Base-by-base conservation (phyloP, 2,329 filamentous ascomycete genomes). In the Colletotrichum orchidophilum region DNA sequence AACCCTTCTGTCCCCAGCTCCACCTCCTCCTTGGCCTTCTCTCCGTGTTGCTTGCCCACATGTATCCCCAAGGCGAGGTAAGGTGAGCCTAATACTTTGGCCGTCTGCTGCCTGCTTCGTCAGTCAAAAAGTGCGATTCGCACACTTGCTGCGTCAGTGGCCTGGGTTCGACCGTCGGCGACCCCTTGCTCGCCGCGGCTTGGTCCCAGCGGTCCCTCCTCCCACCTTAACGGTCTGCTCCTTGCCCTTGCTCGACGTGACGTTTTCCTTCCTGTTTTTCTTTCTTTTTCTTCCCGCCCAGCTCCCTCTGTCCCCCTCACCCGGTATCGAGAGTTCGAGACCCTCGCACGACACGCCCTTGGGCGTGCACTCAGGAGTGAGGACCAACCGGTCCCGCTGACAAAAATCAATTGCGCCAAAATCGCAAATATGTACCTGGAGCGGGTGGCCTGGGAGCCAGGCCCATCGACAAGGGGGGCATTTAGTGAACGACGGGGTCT, bases 391-490 rank as follows among this genome's bases (percentile, higher is more conserved):
- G 62, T 55, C 13, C 27, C 42, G 33, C 46, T 29, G 46, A 60
- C 46, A 64, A 61, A 53, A 68, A 26, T 9, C 49, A 63, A 68
- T 15, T 58, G 50, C 52, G 31, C 26, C 63, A 35, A 46, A 15
- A 46, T 46, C n/a, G n/a, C n/a, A n/a, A n/a, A 8, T 46, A 39
- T 67, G 68, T 52, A 26, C 58, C 68, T 71, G 49, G 53, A 54
- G 58, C 42, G 63, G 63, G 24, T 63, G 64, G 33, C 68, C 58
- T 68, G 52, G 11, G n/a, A 63, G 58, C 29, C 52, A 68, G 58
- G 42, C 58, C 67, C 52, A 53, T 63, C 53, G 52, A 18, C 52
- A 71, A 42, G 58, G 63, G 64, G 54, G 39, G 1, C 18, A 26
- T 29, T 58, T 67, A 63, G 68, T 63, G 31, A 55, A 18, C 42